Evolutionary conservation across 1,284 basidiomycete genomes (phyloP).

Genomic region (Dichomitus squalens): DNA sequence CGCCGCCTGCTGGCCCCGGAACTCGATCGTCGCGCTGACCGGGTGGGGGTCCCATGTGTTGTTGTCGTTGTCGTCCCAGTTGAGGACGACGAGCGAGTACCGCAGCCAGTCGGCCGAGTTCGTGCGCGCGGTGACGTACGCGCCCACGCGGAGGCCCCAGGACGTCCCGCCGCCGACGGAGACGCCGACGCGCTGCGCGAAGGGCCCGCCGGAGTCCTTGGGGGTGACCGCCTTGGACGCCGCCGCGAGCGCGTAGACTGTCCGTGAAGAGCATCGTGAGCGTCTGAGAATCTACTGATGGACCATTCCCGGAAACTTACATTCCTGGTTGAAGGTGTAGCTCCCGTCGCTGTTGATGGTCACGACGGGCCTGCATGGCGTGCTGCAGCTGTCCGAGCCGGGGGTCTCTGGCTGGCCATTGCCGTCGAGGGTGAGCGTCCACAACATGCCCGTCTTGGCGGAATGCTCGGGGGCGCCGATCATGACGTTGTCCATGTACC

Average conservation of each 20-base stretch:
- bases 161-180: constrained; percentile 54
- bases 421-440: constrained; percentile 69
- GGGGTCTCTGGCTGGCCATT: constrained; percentile 65
- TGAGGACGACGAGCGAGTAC: constrained; percentile 70
- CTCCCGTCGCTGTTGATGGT: constrained; percentile 64
- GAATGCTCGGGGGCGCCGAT: constrained; percentile 49
- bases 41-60: constrained; percentile 61
- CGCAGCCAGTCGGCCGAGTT: constrained; percentile 59
- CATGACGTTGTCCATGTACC: constrained; percentile 73
- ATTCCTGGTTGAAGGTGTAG: constrained; percentile 72
- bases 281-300: background rate
- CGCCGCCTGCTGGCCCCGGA: constrained; percentile 64
- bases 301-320: constrained; percentile 47
- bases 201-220: constrained; percentile 65
- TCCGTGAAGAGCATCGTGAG: background rate
- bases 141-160: constrained; percentile 62
- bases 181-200: constrained; percentile 66
- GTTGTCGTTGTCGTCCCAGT: constrained; percentile 54
- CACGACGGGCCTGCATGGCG: constrained; percentile 66
- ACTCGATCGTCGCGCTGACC: constrained; percentile 66
- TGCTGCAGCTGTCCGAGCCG: constrained; percentile 61
- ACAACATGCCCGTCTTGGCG: constrained; percentile 62
- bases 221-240: constrained; percentile 73
- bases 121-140: constrained; percentile 61
- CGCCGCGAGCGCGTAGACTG: constrained; percentile 75